Evolutionary conservation across 345 rosid genomes (phyloP).

Genomic region (Boechera divaricarpa): DNA sequence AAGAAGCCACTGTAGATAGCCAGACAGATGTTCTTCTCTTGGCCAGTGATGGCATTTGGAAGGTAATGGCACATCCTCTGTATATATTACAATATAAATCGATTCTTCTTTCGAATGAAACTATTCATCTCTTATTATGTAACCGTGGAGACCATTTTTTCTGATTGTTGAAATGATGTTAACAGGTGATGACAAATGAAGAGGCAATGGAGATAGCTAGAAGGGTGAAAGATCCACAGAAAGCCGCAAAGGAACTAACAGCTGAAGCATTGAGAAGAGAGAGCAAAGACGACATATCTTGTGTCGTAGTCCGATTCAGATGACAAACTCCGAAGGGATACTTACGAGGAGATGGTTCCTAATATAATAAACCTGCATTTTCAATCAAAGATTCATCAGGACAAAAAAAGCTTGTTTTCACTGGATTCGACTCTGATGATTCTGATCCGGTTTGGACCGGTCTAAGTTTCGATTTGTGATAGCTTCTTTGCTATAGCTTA

Average conservation of each 20-base stretch:
- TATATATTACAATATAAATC: not conserved
- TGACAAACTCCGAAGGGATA: slow-evolving; percentile 43
- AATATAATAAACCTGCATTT: slow-evolving; percentile 32
- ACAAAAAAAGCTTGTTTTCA: slow-evolving; percentile 31
- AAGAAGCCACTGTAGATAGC: slow-evolving; percentile 47
- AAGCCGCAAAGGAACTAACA: slow-evolving; percentile 78
- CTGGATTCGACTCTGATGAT: slow-evolving; percentile 31
- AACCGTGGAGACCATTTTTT: not conserved
- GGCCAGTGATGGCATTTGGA: slow-evolving; percentile 90
- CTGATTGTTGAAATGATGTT: slow-evolving; percentile 6
- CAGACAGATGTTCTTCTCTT: slow-evolving; percentile 59
- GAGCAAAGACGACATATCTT: slow-evolving; percentile 84
- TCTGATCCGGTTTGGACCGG: slow-evolving; percentile 21
- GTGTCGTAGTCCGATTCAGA: slow-evolving; percentile 74
- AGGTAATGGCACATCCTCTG: slow-evolving; percentile 51
- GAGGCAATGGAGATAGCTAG: slow-evolving; percentile 79
- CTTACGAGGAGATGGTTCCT: slow-evolving; percentile 34
- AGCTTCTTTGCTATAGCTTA: slow-evolving; percentile 36
- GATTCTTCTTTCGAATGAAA: not conserved
- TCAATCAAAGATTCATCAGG: slow-evolving; percentile 42
- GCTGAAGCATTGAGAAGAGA: slow-evolving; percentile 72
- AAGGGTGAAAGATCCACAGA: slow-evolving; percentile 70
- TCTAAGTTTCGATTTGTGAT: slow-evolving; percentile 28
- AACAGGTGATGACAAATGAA: slow-evolving; percentile 77
- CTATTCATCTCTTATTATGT: not conserved